Evolutionary conservation across 2,329 filamentous ascomycete species (phyloP), one percentile per base, ranked within the genome.

Genomic region (Whalleya microplaca): DNA sequence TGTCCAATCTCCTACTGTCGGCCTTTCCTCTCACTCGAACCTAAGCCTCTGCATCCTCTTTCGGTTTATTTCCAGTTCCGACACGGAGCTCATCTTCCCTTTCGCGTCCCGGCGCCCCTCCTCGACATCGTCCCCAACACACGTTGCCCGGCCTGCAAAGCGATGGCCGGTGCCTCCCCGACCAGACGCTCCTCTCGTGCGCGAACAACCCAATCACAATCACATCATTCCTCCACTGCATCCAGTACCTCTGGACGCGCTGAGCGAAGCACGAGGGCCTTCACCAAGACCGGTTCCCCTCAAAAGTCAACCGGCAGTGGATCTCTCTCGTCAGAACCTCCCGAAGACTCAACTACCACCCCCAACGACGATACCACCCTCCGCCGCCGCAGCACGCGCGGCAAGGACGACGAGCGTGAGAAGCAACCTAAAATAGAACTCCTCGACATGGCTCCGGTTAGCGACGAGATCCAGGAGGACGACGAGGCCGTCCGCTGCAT

Each of bases 401-500:
- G 84, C 62, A 87, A 84, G 71, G 82, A 83, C 65, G 82, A 91
- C 71, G 87, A 83, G 4, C 74, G 72, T 59, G 81, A 84, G 51
- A 80, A 78, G 57, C 63, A 69, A 16, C 64, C 71, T 40, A 74
- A 76, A 40, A 69, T 69, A 21, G 80, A 82, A 56, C 70, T 72
- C 32, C 70, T 75, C 61, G 78, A 80, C 45, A 85, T 84, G 80
- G 73, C 64, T 41, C 61, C 63, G 50, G 58, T 71, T 43, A 85
- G 88, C 73, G 89, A 88, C 62, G 87, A 92, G 54, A 83, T 89
- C 47, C 90, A 91, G 57, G 90, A 90, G 69, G 92, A 97, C 73
- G 93, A 97, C 70, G 95, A 98, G 78, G 87, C 95, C 53, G 96
- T 96, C 70, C 87, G 95, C 65, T 99, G 95, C 77, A 88, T 99